A percentile compares a stretch with the other conserved stretches of the same genome.
Conservation (phyloP, 352 stramenopile species). For the Phytophthora litchii region DNA sequence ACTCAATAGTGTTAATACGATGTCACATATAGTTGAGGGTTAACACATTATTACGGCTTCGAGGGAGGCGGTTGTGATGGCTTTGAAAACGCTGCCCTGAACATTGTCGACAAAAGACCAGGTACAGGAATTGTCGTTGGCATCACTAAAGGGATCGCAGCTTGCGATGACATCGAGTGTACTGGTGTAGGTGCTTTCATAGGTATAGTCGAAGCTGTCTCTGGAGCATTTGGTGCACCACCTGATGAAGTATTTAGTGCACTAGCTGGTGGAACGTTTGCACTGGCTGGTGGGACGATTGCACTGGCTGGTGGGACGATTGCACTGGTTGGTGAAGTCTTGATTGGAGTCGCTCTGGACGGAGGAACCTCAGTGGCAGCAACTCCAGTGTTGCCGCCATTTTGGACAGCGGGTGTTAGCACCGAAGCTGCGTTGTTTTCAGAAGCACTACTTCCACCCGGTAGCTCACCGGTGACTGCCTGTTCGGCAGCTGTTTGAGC, state of each 20-base stretch:
- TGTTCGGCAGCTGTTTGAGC: conserved; percentile 10
- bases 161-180: background rate
- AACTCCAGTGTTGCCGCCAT: background rate
- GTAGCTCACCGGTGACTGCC: conserved; percentile 1
- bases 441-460: background rate
- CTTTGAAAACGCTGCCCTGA: background rate
- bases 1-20: no score
- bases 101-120: background rate
- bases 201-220: background rate
- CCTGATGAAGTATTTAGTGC: background rate
- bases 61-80: background rate
- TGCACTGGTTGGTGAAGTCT: background rate
- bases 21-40: background rate
- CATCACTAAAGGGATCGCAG: background rate
- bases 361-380: background rate
- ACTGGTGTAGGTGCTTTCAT: background rate
- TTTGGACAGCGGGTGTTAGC: conserved; percentile 5
- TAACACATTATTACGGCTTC: conserved; percentile 3
- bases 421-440: conserved; percentile 4
- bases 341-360: background rate
- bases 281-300: background rate
- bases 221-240: background rate
- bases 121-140: background rate
- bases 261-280: background rate
- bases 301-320: background rate